These are phyloP conservation scores for Microcyclospora tardicrescens DNA, from an alignment of 2,329 filamentous ascomycete species.

Conservation along the genomic window DNA sequence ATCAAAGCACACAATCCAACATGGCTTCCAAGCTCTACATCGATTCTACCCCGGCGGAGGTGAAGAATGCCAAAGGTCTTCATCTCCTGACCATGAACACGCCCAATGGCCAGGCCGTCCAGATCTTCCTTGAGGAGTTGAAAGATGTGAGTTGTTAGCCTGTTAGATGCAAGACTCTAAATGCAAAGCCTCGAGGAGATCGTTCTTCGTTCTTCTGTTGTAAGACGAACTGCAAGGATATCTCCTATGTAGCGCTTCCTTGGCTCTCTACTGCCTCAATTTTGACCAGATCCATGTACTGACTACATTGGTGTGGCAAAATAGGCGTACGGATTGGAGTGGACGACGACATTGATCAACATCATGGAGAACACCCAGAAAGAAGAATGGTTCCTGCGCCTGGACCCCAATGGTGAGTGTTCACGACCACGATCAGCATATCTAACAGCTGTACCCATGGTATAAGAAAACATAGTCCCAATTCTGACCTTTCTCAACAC, in stretches of 20 bases:
- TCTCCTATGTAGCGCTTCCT: too few relatives aligned
- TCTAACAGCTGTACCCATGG: not conserved
- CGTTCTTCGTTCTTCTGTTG: too few relatives aligned
- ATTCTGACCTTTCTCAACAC: constrained; percentile 2
- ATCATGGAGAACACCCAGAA: constrained; percentile 43
- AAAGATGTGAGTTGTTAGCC: constrained; percentile 20
- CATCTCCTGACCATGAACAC: constrained; percentile 40
- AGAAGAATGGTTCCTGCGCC: constrained; percentile 40
- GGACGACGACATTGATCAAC: constrained; percentile 37
- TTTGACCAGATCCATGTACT: not conserved
- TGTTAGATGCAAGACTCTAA: too few relatives aligned
- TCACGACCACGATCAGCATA: constrained; percentile 3
- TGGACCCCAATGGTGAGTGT: constrained; percentile 28
- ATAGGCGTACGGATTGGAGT: constrained; percentile 33
- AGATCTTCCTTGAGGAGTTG: constrained; percentile 44
- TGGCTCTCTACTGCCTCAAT: constrained; percentile 26
- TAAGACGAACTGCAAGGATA: too few relatives aligned
- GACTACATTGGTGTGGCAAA: not conserved
- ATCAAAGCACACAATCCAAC: constrained; percentile 4
- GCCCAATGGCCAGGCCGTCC: constrained; percentile 39
- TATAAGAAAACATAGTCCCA: too few relatives aligned
- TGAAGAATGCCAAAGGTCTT: constrained; percentile 38
- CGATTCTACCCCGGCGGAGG: constrained; percentile 32
- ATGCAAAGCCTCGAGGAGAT: too few relatives aligned
- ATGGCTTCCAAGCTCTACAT: constrained; percentile 33